Evolutionary conservation across 768 basidiomycete genomes (phyloP), one percentile per base, ranked within the genome.

Genomic region (Pleurotus sapidus): DNA sequence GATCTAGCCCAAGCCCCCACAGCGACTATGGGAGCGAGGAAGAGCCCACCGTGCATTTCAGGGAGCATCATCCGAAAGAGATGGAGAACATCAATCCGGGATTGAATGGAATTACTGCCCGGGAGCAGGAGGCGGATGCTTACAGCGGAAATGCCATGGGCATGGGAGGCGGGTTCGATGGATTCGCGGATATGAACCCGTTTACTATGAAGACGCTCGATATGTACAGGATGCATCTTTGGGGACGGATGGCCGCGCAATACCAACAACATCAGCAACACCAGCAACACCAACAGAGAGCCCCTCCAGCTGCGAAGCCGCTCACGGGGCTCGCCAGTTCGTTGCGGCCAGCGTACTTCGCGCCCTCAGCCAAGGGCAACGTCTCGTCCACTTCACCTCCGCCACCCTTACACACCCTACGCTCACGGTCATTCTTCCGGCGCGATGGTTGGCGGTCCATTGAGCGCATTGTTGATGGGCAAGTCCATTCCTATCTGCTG

Each of bases 151-250:
- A 45, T 24, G 58, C 56, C 56, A 50, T 55, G 23, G 46, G 62
- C 59, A 56, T 70, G 45, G 74, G 72, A 12, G 20, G n/a, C 40
- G 79, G 81, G 1, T 92, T 94, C 70, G 90, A 93, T 57, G 78
- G 84, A 14, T 95, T 92, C 71, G 77, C 87, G 20, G 93, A 95
- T 62, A 68, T 77, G 60, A 93, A 91, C 61, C 86, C 87, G 11
- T 95, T 95, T 71, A 94, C 89, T 2, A 83, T 95, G 78, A 94
- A 93, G 77, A 85, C 82, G 1, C 75, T 95, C 62, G 93, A 95
- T 72, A 82, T 86, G 68, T 88, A 88, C 67, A 83, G 94, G 42
- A 94, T 94, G 90, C 94, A 96, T 60, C 77, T 97, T 0, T 96
- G 94, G 95, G 84, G 87, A 34, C 84, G 89, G 73, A 91, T 96